Percentiles rank a stretch among this genome's conserved stretches.
These are phyloP conservation scores for Coemansia sp. DNA, from an alignment of 192 early-diverging fungal genomes.

Conservation along the genomic window DNA sequence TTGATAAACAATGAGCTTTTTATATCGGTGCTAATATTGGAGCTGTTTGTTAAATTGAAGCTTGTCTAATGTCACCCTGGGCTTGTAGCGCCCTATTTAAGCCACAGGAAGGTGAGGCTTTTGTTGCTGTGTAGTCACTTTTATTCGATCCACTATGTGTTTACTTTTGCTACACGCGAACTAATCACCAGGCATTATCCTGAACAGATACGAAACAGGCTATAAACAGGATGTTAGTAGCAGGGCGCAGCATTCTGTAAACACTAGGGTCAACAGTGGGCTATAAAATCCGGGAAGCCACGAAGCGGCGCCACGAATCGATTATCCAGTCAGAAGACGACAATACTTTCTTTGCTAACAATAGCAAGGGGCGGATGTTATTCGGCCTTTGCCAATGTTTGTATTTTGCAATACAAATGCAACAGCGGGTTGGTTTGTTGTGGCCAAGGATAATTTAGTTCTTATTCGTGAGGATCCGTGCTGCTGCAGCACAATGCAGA, in stretches of 20 bases:
- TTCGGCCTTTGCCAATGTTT: neutral
- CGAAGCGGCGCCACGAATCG: neutral
- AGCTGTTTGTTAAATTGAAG: neutral
- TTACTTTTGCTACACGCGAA: neutral
- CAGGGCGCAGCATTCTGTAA: neutral
- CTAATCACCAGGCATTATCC: neutral
- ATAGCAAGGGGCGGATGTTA: neutral
- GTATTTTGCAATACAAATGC: neutral
- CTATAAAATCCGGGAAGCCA: neutral
- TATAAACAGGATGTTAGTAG: neutral
- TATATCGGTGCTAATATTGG: neutral
- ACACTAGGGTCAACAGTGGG: neutral
- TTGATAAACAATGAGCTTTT: neutral
- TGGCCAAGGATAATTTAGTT: conserved; percentile 2
- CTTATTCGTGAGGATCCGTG: neutral
- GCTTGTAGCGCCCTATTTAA: neutral
- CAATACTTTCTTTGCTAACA: neutral
- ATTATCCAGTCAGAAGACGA: neutral
- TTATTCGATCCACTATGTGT: neutral
- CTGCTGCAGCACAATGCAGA: neutral
- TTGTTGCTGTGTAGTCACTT: neutral
- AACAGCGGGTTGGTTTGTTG: neutral
- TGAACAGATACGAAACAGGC: neutral
- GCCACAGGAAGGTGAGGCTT: neutral
- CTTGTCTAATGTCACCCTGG: neutral